Evolutionary conservation across 371 early-diverging fungal species (phyloP).

Genomic region (Synchytrium microbalum): DNA sequence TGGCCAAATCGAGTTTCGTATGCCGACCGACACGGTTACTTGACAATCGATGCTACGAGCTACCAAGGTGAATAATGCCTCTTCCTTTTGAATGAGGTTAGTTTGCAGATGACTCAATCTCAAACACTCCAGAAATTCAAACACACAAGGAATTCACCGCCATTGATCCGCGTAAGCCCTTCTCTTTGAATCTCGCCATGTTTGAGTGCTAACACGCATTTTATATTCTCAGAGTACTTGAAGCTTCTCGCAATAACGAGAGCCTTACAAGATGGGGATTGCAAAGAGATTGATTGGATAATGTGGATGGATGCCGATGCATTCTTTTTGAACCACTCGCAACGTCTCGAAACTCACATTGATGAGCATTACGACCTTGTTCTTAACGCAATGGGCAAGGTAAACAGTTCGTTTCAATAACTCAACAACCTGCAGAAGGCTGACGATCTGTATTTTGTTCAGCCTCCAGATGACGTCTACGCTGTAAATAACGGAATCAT

Average conservation of each 20-base stretch:
- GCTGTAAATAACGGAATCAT: not conserved
- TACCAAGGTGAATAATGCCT: no score
- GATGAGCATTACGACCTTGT: not conserved
- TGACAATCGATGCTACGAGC: not conserved
- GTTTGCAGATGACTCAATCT: not conserved
- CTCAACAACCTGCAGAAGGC: no score
- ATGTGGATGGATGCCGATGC: conserved; percentile 1
- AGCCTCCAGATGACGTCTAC: not conserved
- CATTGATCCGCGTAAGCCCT: not conserved
- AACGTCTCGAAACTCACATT: not conserved
- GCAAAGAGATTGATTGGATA: not conserved
- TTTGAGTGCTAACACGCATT: no score
- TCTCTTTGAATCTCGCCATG: no score
- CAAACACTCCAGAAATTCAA: not conserved
- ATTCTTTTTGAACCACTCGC: not conserved
- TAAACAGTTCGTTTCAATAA: no score
- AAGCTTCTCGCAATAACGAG: no score
- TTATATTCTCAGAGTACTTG: no score
- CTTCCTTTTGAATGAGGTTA: no score
- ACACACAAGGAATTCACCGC: not conserved
- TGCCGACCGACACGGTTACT: not conserved
- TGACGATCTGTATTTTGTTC: not conserved
- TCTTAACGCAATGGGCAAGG: not conserved
- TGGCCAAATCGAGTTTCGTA: not conserved
- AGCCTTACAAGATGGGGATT: no score